Evolutionary conservation across 345 rosid species (phyloP).

Genomic region (Turnera subulata): DNA sequence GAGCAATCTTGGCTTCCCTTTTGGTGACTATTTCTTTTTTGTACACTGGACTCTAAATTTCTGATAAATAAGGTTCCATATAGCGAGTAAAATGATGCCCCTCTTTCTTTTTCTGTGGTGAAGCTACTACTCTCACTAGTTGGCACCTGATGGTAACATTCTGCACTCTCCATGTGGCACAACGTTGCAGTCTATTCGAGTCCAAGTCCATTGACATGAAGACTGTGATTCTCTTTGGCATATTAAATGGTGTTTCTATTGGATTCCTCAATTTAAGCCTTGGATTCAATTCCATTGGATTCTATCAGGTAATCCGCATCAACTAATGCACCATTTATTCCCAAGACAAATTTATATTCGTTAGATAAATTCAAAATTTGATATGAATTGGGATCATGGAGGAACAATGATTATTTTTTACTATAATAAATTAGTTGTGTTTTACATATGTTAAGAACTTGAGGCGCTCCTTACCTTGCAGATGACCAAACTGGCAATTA

Average conservation of each 20-base stretch:
- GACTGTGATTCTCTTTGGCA: slow-evolving; percentile 89
- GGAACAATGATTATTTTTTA: no score
- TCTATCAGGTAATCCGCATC: slow-evolving; percentile 68
- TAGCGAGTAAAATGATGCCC: no score
- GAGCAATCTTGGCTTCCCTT: slow-evolving; percentile 99
- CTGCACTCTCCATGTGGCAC: slow-evolving; percentile 85
- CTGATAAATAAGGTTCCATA: no score
- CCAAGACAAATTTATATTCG: no score
- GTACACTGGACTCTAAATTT: no score
- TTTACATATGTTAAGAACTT: no score
- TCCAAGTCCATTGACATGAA: slow-evolving; percentile 73
- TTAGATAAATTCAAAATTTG: no score
- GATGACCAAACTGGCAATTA: slow-evolving; percentile 99
- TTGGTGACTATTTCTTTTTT: slow-evolving; percentile 47
- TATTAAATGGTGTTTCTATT: slow-evolving; percentile 91
- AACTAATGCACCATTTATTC: no score
- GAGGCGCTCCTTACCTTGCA: slow-evolving; percentile 21
- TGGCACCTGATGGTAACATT: slow-evolving; percentile 97
- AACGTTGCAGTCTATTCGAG: slow-evolving; percentile 74
- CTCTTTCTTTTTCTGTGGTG: neutral
- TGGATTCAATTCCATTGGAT: slow-evolving; percentile 96
- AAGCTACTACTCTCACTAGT: slow-evolving; percentile 94
- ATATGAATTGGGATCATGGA: no score
- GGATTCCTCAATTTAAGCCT: slow-evolving; percentile 94
- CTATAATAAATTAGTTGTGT: no score